phyloP scores from a whole-genome alignment of 2,329 filamentous ascomycete species.

The Trichoderma polysporum region DNA sequence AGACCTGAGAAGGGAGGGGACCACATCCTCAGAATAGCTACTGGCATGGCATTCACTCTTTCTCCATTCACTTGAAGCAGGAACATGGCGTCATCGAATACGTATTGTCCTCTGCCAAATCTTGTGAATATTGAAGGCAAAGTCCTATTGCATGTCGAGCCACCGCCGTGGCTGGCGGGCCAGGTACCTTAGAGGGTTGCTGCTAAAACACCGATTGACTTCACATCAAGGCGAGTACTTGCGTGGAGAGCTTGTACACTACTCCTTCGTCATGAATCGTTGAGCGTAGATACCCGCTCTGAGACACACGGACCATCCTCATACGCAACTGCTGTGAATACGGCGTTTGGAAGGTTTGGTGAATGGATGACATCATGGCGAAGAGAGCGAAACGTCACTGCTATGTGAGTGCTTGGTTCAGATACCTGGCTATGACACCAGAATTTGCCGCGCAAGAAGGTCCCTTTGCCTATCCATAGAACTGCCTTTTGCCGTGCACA shows the following conservation, averaged over 20 bases:
- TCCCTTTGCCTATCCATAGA: not conserved
- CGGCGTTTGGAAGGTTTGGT: not conserved
- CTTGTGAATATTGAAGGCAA: not conserved
- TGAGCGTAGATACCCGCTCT: not conserved
- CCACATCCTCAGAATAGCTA: not conserved
- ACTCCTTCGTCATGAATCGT: not conserved
- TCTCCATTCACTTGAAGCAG: constrained; percentile 17
- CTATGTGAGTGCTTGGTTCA: not conserved
- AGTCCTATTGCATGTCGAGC: not conserved
- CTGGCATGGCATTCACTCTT: constrained; percentile 6
- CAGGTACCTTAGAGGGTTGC: not conserved
- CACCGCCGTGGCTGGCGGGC: not conserved
- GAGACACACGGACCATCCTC: not conserved
- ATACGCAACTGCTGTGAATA: not conserved
- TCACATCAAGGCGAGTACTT: not conserved
- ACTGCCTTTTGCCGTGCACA: not conserved
- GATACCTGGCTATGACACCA: not conserved
- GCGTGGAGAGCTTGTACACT: not conserved
- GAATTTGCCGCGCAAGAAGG: not conserved
- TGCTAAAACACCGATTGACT: not conserved
- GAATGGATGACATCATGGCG: constrained; percentile 13
- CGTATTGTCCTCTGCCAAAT: not conserved
- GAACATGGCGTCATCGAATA: constrained; percentile 22
- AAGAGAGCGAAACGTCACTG: constrained; percentile 2
- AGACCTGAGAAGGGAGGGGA: constrained; percentile 1